Percentiles rank a stretch among this genome's conserved stretches.
Evolutionary conservation across 495 filamentous ascomycete genomes (phyloP).

Genomic region (Xylaria longipes): DNA sequence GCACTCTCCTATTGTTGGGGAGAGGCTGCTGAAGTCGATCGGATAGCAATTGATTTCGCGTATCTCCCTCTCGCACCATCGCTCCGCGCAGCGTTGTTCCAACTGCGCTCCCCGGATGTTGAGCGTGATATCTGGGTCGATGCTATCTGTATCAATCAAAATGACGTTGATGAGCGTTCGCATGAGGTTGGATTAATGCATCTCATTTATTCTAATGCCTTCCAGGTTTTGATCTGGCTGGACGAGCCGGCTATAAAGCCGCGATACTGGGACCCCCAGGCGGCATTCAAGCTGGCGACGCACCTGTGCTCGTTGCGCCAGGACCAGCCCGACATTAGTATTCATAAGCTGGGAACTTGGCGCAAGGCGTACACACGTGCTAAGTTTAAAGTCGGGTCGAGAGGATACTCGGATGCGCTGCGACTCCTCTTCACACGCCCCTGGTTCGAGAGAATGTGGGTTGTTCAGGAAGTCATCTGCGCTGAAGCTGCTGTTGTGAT

Average conservation of each 20-base stretch:
- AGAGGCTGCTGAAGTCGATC: neutral
- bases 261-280: neutral
- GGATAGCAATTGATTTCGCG: neutral
- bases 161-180: neutral
- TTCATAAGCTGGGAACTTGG: neutral
- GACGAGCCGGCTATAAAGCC: neutral
- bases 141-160: slow-evolving; percentile 5
- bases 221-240: neutral
- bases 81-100: neutral
- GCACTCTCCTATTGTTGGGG: slow-evolving; percentile 29
- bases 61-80: neutral
- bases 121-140: slow-evolving; percentile 1
- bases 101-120: neutral
- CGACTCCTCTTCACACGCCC: neutral
- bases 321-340: neutral
- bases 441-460: slow-evolving; percentile 11
- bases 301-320: neutral
- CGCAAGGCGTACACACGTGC: neutral
- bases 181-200: neutral
- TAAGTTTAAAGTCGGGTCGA: neutral
- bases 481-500: neutral
- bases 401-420: neutral
- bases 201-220: neutral
- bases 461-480: neutral
- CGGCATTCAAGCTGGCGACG: neutral